Evolutionary conservation across 2,329 filamentous ascomycete species (phyloP), one percentile per base, ranked within the genome.

Genomic region (Fusarium keratoplasticum): DNA sequence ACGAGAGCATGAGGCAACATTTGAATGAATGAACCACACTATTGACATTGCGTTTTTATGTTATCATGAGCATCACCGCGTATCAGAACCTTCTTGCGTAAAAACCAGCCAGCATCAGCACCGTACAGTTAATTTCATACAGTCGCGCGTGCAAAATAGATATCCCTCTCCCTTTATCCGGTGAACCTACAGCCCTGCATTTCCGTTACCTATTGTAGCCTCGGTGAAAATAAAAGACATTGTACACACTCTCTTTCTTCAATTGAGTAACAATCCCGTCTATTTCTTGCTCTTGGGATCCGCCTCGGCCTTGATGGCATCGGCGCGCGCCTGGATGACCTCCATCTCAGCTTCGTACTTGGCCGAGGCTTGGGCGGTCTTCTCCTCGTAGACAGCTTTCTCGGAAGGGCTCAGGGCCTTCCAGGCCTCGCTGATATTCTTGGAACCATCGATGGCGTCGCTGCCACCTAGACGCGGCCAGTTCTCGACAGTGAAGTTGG

Each of bases 321-420:
- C 79, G 65, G 83, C 84, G 20, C 77, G 80, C 10, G 78, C 78
- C 4, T 7, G 5, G 7, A 84, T 75, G 20, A 79, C 76, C 18
- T 76, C 74, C 29, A 69, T 75, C 63, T 76, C 72, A 16, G 69
- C 66, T 11, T 68, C 38, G 33, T 74, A 76, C 66, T 66, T 69
- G 40, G 71, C 63, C 16, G 29, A 27, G 8, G 68, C 64, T 27
- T 66, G 61, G 8, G 70, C 66, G 20, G 79, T 71, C 22, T 80
- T 74, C 22, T 85, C 82, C 4, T 76, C 59, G 74, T 82, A 88
- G 5, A 79, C 75, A 79, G 84, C 69, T 78, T 86, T 87, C 73
- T 88, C 84, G 1, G 81, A 72, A 2, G 77, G 77, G 44, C 82
- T 77, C 61, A 90, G 62, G 1, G 55, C 60, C 71, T 83, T 86